Base-by-base conservation (phyloP, 192 early-diverging fungal species). In the Podila clonocystis region DNA sequence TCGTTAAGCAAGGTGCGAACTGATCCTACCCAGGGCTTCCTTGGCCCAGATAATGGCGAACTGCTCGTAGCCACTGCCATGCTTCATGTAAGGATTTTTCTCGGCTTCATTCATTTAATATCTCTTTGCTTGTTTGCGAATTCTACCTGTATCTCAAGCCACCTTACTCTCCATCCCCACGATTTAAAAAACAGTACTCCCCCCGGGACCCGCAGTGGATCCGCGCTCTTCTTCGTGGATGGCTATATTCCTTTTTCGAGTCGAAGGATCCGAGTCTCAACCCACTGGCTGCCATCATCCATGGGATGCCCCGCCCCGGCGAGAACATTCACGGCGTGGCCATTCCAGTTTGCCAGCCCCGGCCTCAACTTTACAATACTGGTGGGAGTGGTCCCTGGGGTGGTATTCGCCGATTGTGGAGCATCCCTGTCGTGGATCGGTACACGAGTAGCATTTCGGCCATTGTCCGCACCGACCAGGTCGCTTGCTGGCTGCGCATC, bases 401-500 rank as follows among this genome's bases (percentile, higher is more conserved):
- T 26, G 52, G 52, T 2, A 55, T 55, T 9, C 52, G 52, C 17
- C 52, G 52, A 9, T 17, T 55, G 52, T 55, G 52, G 52, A 24
- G n/a, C 52, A 26, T 55, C 24, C 52, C 52, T 6, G n/a, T 55
- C 52, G 2, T 55, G 24, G 52, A 55, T 17, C 52, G 4, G 52
- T 9, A 9, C n/a, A 55, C 52, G 6, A 24, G 4, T 1, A 20
- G 9, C 6, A 22, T 55, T 17, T 17, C 17, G 6, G 52, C 52
- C 26, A 55, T 55, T 55, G 52, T 55, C 20, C 59, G 59, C 26
- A 61, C 59, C 13, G 59, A 61, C 30, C 59, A 61, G 30, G 22
- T 61, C 26, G 59, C 59, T 26, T 61, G 26, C 29, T 61, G 59
- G 59, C 59, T 61, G 22, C 59, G 30, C 13, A 61, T 61, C 19